Base-by-base conservation (phyloP, 352 stramenopile genomes). In the Aphanomyces cochlioides region DNA sequence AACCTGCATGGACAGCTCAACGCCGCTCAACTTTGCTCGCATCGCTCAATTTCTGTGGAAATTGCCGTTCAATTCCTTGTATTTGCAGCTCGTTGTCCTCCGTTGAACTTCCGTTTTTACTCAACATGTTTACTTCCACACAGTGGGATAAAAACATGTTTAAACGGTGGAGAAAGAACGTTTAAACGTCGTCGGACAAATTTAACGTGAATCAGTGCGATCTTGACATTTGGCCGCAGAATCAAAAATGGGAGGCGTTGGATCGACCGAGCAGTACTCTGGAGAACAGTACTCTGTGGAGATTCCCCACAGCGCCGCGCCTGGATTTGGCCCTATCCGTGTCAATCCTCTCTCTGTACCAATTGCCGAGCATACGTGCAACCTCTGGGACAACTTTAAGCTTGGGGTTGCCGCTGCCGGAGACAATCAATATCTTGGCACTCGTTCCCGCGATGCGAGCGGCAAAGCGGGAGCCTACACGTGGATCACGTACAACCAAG, bases 401-500 rank as follows among this genome's bases (percentile, higher is more conserved):
- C 43, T 69, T 17, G 63, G 63, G 36, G 19, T 69, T 17, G 34
- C 4, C 1, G 7, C 12, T 13, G 15, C 37, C 10, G 13, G n/a
- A 3, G 37, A 69, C 47, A 37, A 69, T 13, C 76, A 64, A 37
- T 82, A 88, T 38, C 89, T 89, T 41, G 84, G 84, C 17, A 82
- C 74, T 76, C 82, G 82, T 19, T 74, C 75, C 54, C 66, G 69
- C 19, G 76, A 80, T 0, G 56, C 58, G 3, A 89, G 75, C 15
- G 80, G 79, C 47, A 64, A 75, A 15, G 78, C 77, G 0, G 79
- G 79, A 12, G 41, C 72, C 2, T 89, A 84, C 77, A 66, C 79
- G 50, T 90, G 81, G 81, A 17, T 86, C 36, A 88, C 72, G 10
- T 88, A 87, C 70, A 73, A 67, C 40, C 36, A 89, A n/a, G 78